Conservation (phyloP, 163 green algal genomes). For the Scenedesmus sp. region DNA sequence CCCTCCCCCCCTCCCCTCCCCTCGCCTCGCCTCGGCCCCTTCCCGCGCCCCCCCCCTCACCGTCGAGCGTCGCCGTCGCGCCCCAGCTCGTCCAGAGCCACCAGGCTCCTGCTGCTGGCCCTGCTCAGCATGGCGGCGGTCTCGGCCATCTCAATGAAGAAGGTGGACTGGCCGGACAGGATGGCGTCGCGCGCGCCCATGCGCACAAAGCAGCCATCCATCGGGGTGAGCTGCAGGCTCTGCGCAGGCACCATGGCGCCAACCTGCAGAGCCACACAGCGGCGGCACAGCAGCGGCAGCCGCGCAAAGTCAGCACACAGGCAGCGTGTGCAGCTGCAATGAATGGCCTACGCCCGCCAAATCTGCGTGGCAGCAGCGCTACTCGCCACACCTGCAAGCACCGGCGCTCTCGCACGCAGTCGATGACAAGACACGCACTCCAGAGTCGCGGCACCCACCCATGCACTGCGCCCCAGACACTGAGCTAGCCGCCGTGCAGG, state of each 20-base stretch:
- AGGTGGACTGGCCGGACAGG: constrained; percentile 93
- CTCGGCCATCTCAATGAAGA: constrained; percentile 97
- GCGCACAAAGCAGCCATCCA: constrained; percentile 94
- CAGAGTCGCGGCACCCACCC: no score
- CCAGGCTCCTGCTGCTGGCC: constrained; percentile 72
- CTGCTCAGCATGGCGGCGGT: constrained; percentile 86
- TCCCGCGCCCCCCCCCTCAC: background rate
- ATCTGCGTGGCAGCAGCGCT: background rate
- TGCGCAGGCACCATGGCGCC: constrained; percentile 92
- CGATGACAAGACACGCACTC: no score
- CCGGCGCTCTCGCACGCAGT: background rate
- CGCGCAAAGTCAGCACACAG: no score
- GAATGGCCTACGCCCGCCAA: background rate
- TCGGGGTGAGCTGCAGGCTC: constrained; percentile 83
- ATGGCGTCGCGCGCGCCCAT: constrained; percentile 93
- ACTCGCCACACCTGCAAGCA: background rate
- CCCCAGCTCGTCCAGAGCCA: constrained; percentile 97
- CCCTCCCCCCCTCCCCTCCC: no score
- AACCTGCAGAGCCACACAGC: constrained; percentile 62
- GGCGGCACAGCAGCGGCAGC: background rate
- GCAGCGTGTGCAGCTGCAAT: background rate
- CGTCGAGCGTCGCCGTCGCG: constrained; percentile 96
- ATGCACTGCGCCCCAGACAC: no score
- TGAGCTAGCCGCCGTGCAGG: no score
- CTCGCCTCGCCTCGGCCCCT: constrained; percentile 23